Evolutionary conservation across 352 stramenopile genomes (phyloP), one percentile per base, ranked within the genome.

Genomic region (Phytophthora megakarya): DNA sequence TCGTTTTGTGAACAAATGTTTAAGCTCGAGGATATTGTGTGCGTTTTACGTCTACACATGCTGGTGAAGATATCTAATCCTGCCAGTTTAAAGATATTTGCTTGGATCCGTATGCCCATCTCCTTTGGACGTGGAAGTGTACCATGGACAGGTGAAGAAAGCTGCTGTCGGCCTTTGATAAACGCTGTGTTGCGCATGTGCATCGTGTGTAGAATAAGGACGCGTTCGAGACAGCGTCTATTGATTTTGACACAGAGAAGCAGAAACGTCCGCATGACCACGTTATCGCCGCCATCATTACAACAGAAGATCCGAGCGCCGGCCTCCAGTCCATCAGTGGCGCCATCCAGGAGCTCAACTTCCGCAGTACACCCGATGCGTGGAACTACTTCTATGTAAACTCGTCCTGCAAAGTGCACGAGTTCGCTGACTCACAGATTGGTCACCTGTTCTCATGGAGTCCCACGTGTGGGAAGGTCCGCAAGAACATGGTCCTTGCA

Each of bases 311-410:
- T 86, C 97, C 98, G 28, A 98, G 99, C 79, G 93, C 96, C 6
- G 97, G 97, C 26, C 99, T 99, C 86, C 97, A 99, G 78, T 97
- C 97, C 0, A 99, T 97, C 3, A 97, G 80, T 65, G 98, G 97
- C 35, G 90, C 93, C 15, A 99, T 99, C 65, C 92, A 98, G 77
- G 97, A 99, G 81, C 82, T 99, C 50, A 99, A 99, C 80, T 99
- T 99, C 75, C 89, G 97, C 40, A 98, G 88, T 28, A 99, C 96
- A 52, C 97, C 97, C 7, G 98, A 99, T 73, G 98, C 99, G 21
- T 99, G 98, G 98, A 98, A 98, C 18, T 99, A 99, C 85, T 99
- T 99, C 70, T 98, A 85, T 39, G 98, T 99, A 67, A 97, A 99
- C 76, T 98, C 92, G 70, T 99, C 91, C 22, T 98, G 98, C 11